Evolutionary conservation across 2,329 filamentous ascomycete species (phyloP), one percentile per base, ranked within the genome.

Genomic region (Trichoderma polysporum): DNA sequence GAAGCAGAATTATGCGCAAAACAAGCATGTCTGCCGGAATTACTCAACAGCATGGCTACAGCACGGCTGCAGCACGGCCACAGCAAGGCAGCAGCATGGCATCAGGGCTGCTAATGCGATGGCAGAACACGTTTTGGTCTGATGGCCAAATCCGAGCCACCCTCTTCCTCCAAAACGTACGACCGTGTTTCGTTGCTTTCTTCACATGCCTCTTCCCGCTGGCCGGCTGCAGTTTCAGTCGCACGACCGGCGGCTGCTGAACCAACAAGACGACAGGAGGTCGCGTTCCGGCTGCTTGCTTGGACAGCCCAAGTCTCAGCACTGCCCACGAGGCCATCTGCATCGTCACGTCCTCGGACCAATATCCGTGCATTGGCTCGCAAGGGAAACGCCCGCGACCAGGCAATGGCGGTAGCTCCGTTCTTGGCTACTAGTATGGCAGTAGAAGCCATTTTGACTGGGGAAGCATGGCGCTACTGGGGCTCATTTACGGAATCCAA

Each of bases 201-300:
- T 37, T 64, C 60, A 54, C 61, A 64, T 64, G 61, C 61, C 31
- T 64, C 61, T 41, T 47, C 37, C 50, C 61, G 35, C 45, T 25
- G 45, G 19, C 45, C 9, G 45, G 45, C 22, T 19, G 45, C 37
- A 19, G 61, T 64, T 54, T 64, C 61, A 56, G 61, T 64, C 61
- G 50, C 50, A 64, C 61, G n/a, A 27, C 58, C 50, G 61, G 61
- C 61, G 50, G 61, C 37, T 64, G 61, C 22, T 56, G 50, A 33
- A 39, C 61, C 61, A 64, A 64, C 61, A 64, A 56, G 25, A 45
- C 50, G 22, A 31, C 27, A 37, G 6, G 35, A 37, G 19, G 31
- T 19, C 8, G 12, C 12, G 10, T 4, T 7, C 10, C 29, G 53
- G 10, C 53, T 25, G n/a, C 10, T 22, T 22, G 31, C 33, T 13